Percentiles rank a stretch among this genome's conserved stretches.
phyloP scores from a whole-genome alignment of 805 yeast species.

The Kodamaea lidongshanica region DNA sequence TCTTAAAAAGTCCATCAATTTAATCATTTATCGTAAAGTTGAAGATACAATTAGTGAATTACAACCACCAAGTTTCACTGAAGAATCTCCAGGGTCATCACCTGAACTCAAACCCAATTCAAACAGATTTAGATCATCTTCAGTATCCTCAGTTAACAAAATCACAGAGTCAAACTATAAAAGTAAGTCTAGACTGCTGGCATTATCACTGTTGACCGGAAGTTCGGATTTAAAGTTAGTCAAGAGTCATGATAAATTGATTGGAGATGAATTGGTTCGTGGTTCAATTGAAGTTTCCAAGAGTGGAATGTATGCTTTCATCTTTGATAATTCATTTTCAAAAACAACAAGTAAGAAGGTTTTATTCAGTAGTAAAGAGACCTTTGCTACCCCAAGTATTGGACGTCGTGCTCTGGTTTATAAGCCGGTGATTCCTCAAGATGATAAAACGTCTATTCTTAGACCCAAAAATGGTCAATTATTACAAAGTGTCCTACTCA shows the following conservation, averaged over 20 bases:
- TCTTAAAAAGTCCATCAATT: slow-evolving; percentile 38
- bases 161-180: slow-evolving; percentile 29
- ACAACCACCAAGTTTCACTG: too few species aligned
- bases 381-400: slow-evolving; percentile 1
- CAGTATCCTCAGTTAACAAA: slow-evolving; percentile 29
- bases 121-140: slow-evolving; percentile 20
- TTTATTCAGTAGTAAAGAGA: slow-evolving; percentile 44
- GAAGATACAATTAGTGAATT: slow-evolving; percentile 13
- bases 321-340: slow-evolving; percentile 88
- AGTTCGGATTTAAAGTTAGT: slow-evolving; percentile 43
- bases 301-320: slow-evolving; percentile 77
- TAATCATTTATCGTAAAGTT: slow-evolving; percentile 33
- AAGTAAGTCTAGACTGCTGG: slow-evolving; percentile 30
- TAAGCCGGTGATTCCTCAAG: slow-evolving; percentile 9
- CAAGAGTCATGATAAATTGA: slow-evolving; percentile 49
- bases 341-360: slow-evolving; percentile 79
- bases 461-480: slow-evolving; percentile 59
- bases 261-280: slow-evolving; percentile 53
- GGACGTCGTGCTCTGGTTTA: slow-evolving; percentile 2
- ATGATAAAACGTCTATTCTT: slow-evolving; percentile 13
- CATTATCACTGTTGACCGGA: slow-evolving; percentile 34
- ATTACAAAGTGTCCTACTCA: slow-evolving; percentile 71
- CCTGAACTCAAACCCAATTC: too few species aligned
- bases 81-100: too few species aligned
- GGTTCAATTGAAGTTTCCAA: slow-evolving; percentile 54